These are phyloP conservation scores for Fusarium humuli DNA, from an alignment of 2,329 filamentous ascomycete genomes.

Conservation along the genomic window DNA sequence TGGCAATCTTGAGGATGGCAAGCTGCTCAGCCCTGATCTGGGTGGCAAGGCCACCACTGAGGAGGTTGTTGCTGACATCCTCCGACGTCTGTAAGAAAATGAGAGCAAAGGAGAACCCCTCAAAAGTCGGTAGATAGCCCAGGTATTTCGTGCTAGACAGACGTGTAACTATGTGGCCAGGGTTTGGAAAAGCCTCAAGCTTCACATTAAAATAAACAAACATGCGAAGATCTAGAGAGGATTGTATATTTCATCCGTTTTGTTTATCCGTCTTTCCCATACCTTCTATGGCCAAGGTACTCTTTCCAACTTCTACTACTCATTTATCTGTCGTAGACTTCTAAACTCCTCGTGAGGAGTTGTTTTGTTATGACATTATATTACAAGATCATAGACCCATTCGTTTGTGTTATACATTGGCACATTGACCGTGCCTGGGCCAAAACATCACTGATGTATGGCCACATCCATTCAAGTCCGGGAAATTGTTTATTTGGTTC, in stretches of 20 bases:
- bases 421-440: slow-evolving; percentile 14
- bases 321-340: slow-evolving; percentile 38
- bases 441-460: slow-evolving; percentile 14
- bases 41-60: slow-evolving; percentile 88
- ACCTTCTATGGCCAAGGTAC: background rate
- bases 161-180: background rate
- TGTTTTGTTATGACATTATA: slow-evolving; percentile 39
- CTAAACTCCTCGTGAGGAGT: slow-evolving; percentile 18
- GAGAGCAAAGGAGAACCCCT: slow-evolving; percentile 4
- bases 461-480: slow-evolving; percentile 3
- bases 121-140: slow-evolving; percentile 20
- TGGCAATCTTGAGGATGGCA: slow-evolving; percentile 85
- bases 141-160: slow-evolving; percentile 3
- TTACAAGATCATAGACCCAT: slow-evolving; percentile 46
- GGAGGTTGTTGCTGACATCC: slow-evolving; percentile 87
- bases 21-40: slow-evolving; percentile 86
- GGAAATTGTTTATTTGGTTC: slow-evolving; percentile 59
- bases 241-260: slow-evolving; percentile 42
- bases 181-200: slow-evolving; percentile 5
- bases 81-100: slow-evolving; percentile 78
- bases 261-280: slow-evolving; percentile 27
- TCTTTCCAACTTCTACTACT: slow-evolving; percentile 18
- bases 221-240: slow-evolving; percentile 36
- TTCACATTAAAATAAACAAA: slow-evolving; percentile 6
- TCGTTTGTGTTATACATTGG: slow-evolving; percentile 42